A percentile compares a stretch with the other conserved stretches of the same genome.
Evolutionary conservation across 352 stramenopile genomes (phyloP).

Genomic region (Blastocystis sp.): DNA sequence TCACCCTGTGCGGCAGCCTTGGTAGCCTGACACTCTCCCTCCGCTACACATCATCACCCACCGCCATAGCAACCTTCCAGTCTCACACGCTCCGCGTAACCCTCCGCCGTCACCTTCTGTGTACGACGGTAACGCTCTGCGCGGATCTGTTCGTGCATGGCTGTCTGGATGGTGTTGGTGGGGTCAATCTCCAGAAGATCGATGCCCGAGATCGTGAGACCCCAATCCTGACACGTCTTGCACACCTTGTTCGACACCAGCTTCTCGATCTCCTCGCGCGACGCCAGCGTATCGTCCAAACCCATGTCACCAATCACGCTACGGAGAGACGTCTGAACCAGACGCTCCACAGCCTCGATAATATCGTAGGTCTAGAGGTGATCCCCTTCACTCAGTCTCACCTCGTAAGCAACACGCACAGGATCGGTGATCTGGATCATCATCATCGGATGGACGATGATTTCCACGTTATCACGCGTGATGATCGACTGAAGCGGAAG

Average conservation of each 20-base stretch:
- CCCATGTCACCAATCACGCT: slow-evolving; percentile 61
- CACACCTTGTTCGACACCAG: slow-evolving; percentile 57
- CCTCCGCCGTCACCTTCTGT: slow-evolving; percentile 59
- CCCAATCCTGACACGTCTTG: slow-evolving; percentile 60
- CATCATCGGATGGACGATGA: slow-evolving; percentile 60
- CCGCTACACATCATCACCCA: slow-evolving; percentile 15
- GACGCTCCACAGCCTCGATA: slow-evolving; percentile 58
- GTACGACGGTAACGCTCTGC: slow-evolving; percentile 60
- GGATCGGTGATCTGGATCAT: slow-evolving; percentile 59
- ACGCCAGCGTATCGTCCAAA: slow-evolving; percentile 61
- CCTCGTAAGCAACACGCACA: slow-evolving; percentile 60
- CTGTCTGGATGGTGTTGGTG: slow-evolving; percentile 52
- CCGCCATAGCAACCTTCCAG: slow-evolving; percentile 11
- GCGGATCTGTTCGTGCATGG: slow-evolving; percentile 60
- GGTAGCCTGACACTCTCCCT: slow-evolving; percentile 58
- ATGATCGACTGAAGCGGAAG: slow-evolving; percentile 59
- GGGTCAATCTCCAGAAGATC: slow-evolving; percentile 60
- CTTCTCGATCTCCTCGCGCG: slow-evolving; percentile 60
- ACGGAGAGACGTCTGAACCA: slow-evolving; percentile 60
- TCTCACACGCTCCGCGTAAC: slow-evolving; percentile 56
- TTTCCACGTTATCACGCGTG: slow-evolving; percentile 61
- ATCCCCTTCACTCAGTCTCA: not conserved
- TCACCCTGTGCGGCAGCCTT: slow-evolving; percentile 58
- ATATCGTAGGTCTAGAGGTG: slow-evolving; percentile 59
- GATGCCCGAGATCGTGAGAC: slow-evolving; percentile 57